These are phyloP conservation scores for Nymphaea colorata DNA, from an alignment of 164 flowering plant genomes.

Conservation along the genomic window DNA sequence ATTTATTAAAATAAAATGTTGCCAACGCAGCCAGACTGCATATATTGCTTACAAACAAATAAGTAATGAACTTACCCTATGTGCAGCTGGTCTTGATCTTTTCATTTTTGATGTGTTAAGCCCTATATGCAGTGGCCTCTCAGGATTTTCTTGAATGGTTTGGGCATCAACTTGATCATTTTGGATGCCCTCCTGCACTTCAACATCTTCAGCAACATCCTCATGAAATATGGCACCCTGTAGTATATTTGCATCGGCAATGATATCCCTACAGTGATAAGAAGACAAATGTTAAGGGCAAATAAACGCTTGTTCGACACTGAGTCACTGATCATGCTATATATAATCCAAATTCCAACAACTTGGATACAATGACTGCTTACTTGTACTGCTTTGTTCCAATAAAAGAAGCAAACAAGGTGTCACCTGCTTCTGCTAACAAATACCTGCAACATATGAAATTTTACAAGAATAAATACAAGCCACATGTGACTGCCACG, in stretches of 20 bases:
- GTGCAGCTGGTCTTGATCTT: constrained; percentile 82
- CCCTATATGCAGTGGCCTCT: constrained; percentile 32
- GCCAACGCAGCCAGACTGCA: not conserved
- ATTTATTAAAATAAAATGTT: not conserved
- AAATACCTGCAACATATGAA: constrained; percentile 46
- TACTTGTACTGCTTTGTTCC: constrained; percentile 97
- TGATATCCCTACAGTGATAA: constrained; percentile 54
- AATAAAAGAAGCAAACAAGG: constrained; percentile 91
- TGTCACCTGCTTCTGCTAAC: constrained; percentile 95
- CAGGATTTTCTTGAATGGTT: constrained; percentile 20
- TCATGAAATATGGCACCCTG: constrained; percentile 96
- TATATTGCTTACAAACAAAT: not conserved
- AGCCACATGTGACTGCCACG: constrained; percentile 47
- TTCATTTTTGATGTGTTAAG: constrained; percentile 27
- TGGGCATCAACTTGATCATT: constrained; percentile 15
- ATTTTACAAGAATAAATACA: not conserved
- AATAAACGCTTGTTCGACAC: not conserved
- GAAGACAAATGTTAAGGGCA: not conserved
- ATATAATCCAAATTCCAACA: not conserved
- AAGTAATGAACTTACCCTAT: constrained; percentile 39
- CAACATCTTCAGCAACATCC: constrained; percentile 43
- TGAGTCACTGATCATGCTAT: too few species aligned
- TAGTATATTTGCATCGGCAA: constrained; percentile 86
- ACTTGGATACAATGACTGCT: constrained; percentile 12
- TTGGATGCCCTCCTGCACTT: constrained; percentile 22